These are phyloP conservation scores for Eustoma russellianum DNA, from an alignment of 257 asterid species.

Conservation along the genomic window DNA sequence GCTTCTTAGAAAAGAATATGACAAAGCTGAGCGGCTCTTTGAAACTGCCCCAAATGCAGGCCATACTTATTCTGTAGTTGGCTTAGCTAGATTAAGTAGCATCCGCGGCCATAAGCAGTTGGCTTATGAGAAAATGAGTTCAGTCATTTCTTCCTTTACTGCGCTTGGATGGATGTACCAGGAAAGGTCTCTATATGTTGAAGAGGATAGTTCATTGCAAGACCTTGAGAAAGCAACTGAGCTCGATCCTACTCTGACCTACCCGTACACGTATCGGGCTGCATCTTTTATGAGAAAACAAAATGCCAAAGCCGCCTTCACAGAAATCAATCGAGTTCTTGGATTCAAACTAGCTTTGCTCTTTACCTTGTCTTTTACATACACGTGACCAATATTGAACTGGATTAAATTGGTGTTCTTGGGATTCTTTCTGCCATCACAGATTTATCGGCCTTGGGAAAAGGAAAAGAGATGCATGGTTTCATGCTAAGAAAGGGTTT, in stretches of 20 bases:
- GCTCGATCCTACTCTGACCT: slow-evolving; percentile 89
- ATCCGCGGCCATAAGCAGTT: slow-evolving; percentile 39
- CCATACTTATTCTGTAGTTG: slow-evolving; percentile 67
- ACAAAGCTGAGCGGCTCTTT: slow-evolving; percentile 61
- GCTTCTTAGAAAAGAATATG: slow-evolving; percentile 57
- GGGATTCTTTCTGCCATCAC: slow-evolving; percentile 57
- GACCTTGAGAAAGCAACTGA: slow-evolving; percentile 84
- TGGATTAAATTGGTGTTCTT: slow-evolving; percentile 50
- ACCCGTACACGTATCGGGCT: slow-evolving; percentile 96
- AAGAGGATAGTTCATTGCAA: slow-evolving; percentile 38
- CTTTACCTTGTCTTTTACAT: slow-evolving; percentile 16
- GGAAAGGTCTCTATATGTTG: slow-evolving; percentile 83
- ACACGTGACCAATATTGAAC: slow-evolving; percentile 40
- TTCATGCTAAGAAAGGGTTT: slow-evolving; percentile 46
- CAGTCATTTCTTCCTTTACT: slow-evolving; percentile 49
- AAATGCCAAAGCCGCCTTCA: slow-evolving; percentile 66
- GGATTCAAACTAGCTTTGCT: slow-evolving; percentile 79
- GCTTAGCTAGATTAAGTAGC: slow-evolving; percentile 64
- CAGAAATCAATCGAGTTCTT: slow-evolving; percentile 74
- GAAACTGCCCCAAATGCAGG: slow-evolving; percentile 68
- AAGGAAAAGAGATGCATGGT: slow-evolving; percentile 77
- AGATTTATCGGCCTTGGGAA: slow-evolving; percentile 47
- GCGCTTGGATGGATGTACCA: slow-evolving; percentile 98
- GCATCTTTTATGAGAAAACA: slow-evolving; percentile 85
- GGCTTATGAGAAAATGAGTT: slow-evolving; percentile 53